A percentile compares a stretch with the other conserved stretches of the same genome.
phyloP scores from a whole-genome alignment of 257 asterid genomes.

The Fraxinus quadrangulata region DNA sequence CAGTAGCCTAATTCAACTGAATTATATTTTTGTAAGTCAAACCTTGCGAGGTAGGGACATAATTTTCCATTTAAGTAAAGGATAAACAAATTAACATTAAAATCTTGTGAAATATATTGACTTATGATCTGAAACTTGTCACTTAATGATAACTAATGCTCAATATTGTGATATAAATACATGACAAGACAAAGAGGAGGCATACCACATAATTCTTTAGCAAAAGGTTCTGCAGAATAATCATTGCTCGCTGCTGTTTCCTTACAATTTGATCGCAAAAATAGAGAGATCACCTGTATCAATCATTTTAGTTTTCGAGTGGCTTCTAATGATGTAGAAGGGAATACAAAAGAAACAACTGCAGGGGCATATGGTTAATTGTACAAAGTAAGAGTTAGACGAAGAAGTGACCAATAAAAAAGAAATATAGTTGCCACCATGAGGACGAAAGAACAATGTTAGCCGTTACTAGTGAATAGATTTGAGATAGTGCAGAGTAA shows the following conservation, averaged over 20 bases:
- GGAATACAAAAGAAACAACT: conserved; percentile 15
- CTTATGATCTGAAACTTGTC: conserved; percentile 5
- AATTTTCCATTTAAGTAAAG: conserved; percentile 15
- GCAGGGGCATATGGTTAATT: conserved; percentile 18
- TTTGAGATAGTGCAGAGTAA: conserved; percentile 9
- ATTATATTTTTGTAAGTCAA: conserved; percentile 20
- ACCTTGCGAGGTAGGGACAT: conserved; percentile 2
- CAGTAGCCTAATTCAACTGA: conserved; percentile 22
- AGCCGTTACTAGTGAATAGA: conserved; percentile 6
- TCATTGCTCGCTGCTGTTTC: conserved; percentile 39
- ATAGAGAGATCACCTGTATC: conserved; percentile 81
- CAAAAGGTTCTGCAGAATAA: conserved; percentile 43
- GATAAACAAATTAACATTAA: neutral
- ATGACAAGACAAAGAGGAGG: conserved; percentile 32
- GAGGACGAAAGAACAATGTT: conserved; percentile 16
- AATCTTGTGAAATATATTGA: conserved; percentile 5
- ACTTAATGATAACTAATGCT: conserved; percentile 17
- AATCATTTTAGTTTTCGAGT: conserved; percentile 28
- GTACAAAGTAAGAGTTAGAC: neutral
- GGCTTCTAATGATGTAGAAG: conserved; percentile 11
- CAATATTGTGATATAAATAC: neutral
- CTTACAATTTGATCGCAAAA: conserved; percentile 65
- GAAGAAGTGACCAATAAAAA: conserved; percentile 8
- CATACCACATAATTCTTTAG: conserved; percentile 62
- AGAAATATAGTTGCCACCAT: neutral